Conservation (phyloP, 768 basidiomycete species). For the Lactifluus subvellereus region DNA sequence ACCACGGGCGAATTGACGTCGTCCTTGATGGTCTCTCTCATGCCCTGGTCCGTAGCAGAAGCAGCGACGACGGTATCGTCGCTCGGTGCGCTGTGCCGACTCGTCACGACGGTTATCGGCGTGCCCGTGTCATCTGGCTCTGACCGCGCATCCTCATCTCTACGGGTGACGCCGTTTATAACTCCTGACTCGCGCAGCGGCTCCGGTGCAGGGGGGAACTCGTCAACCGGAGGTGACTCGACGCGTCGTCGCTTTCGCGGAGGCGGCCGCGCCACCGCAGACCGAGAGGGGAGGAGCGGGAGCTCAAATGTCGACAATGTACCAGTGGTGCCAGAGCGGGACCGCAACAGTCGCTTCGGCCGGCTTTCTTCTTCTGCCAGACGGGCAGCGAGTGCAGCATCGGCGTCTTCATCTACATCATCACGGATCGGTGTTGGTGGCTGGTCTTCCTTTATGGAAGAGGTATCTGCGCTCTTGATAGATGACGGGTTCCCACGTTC, state of each 20-base stretch:
- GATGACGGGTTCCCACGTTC: background rate
- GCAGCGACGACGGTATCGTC: slow-evolving; percentile 49
- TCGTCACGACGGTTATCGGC: slow-evolving; percentile 43
- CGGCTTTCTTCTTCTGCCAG: slow-evolving; percentile 30
- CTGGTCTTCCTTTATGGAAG: slow-evolving; percentile 24
- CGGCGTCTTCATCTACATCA: slow-evolving; percentile 22
- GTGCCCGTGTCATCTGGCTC: slow-evolving; percentile 45
- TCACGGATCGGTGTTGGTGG: slow-evolving; percentile 16
- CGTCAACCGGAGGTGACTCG: slow-evolving; percentile 28
- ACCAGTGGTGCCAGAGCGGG: slow-evolving; percentile 30
- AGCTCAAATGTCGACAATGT: slow-evolving; percentile 17
- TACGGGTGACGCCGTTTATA: background rate
- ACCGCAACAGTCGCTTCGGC: slow-evolving; percentile 29
- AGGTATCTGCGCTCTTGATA: slow-evolving; percentile 8
- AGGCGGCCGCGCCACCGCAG: slow-evolving; percentile 4
- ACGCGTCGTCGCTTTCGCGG: slow-evolving; percentile 31
- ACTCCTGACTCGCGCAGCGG: slow-evolving; percentile 1
- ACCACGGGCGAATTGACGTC: slow-evolving; percentile 9
- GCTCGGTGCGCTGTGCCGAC: slow-evolving; percentile 50
- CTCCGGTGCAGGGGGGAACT: slow-evolving; percentile 17
- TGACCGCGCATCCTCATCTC: slow-evolving; percentile 38
- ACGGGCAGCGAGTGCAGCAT: slow-evolving; percentile 29
- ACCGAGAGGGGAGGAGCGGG: slow-evolving; percentile 10
- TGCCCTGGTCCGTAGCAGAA: slow-evolving; percentile 24
- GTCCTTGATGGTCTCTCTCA: background rate